phyloP scores from a whole-genome alignment of 352 stramenopile species.

The Phytophthora pisi region DNA sequence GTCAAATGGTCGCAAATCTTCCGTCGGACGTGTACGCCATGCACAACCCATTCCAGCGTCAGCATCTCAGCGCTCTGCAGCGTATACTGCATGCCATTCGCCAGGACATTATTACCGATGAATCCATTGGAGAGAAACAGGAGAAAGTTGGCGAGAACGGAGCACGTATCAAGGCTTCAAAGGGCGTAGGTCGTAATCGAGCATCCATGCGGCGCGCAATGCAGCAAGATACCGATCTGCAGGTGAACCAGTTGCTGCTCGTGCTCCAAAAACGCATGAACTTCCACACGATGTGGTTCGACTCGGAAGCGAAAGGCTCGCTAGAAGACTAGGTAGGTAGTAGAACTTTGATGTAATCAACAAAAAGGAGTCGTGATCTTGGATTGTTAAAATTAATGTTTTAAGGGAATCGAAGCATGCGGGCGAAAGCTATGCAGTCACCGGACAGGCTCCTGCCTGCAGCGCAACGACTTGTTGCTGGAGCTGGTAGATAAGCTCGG shows the following conservation, averaged over 20 bases:
- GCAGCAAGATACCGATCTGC: constrained; percentile 41
- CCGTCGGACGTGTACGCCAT: constrained; percentile 53
- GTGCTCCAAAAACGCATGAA: constrained; percentile 48
- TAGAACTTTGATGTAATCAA: neutral
- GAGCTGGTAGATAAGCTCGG: constrained; percentile 41
- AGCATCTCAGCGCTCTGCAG: constrained; percentile 34
- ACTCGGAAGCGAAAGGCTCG: neutral
- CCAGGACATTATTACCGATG: constrained; percentile 35
- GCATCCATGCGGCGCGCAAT: constrained; percentile 14
- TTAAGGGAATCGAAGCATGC: neutral
- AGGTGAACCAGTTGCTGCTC: constrained; percentile 31
- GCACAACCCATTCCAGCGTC: constrained; percentile 41
- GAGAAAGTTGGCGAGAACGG: neutral
- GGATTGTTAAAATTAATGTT: constrained; percentile 9
- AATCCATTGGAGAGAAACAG: constrained; percentile 8
- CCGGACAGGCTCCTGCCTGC: constrained; percentile 27
- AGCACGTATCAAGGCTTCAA: neutral
- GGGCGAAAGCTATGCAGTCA: constrained; percentile 18
- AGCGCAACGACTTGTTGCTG: constrained; percentile 34
- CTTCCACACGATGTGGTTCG: constrained; percentile 57
- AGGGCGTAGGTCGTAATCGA: neutral
- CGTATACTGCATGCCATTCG: constrained; percentile 38
- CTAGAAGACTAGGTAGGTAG: neutral
- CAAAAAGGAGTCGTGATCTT: neutral
- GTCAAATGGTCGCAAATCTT: constrained; percentile 33